Base-by-base conservation (phyloP, 176 grass and related monocot genomes). In the bread wheat (Triticum aestivum) region DNA sequence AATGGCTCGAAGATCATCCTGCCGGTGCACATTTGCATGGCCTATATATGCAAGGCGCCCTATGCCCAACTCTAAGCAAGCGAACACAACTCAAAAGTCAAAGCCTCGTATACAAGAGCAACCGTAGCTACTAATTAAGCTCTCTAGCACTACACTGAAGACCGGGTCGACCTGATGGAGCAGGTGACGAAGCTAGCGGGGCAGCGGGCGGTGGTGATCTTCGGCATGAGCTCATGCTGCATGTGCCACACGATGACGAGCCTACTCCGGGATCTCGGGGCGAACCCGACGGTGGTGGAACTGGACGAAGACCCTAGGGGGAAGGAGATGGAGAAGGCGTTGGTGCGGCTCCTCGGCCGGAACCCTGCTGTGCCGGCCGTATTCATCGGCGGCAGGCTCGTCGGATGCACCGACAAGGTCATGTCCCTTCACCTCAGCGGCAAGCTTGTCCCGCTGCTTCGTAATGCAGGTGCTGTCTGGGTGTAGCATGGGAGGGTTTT, bases 181-280 rank as follows among this genome's bases (percentile, higher is more conserved):
- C 73, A 72, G 59, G 96, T 98, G 47, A 95, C 85, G 41, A 98
- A 65, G 78, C 89, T 95, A 9, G 93, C 91, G 18, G 80, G 89
- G 20, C 93, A 92, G 77, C 56, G 90, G 1, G 88, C 96, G 1
- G 89, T 98, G 41, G 96, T 95, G 63, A 88, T 95, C 65, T 98
- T 98, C 86, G 92, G 87, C 86, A 74, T 58, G 61, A 98, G 88
- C 88, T 94, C 96, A 1, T 98, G 96, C 84, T 93, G 93, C 86
- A 95, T 94, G 93, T 93, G 87, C 77, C 96, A 95, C 91, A 91
- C 88, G 4, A 80, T 93, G 69, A 92, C 79, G 41, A 87, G 91
- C 15, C 90, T 88, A 0, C 58, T 91, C 39, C 79, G 82, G 14
- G 90, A 91, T 78, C 90, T 91, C 63, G 90, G 86, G 69, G 90